Conservation (phyloP, 805 yeast species). For the Ogataea pini region DNA sequence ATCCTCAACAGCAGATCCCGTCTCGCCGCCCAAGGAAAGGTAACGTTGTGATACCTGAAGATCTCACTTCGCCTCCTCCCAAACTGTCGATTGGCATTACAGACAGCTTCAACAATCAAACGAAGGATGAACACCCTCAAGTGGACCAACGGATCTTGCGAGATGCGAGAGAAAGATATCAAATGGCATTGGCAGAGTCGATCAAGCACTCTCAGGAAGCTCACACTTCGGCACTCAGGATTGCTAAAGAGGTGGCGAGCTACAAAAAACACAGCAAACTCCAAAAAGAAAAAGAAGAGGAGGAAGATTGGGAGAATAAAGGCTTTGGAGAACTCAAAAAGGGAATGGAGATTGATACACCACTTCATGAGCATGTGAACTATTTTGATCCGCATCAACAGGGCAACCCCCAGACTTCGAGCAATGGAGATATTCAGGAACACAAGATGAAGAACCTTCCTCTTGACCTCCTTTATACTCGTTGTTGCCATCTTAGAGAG, state of each 20-base stretch:
- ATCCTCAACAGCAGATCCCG: conserved; percentile 65
- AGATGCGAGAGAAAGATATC: conserved; percentile 61
- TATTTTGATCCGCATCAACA: conserved; percentile 29
- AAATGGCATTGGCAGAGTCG: conserved; percentile 56
- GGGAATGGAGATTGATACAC: conserved; percentile 63
- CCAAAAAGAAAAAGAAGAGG: conserved; percentile 30
- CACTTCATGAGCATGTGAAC: conserved; percentile 50
- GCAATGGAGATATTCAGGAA: conserved; percentile 29
- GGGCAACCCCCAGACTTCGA: conserved; percentile 1
- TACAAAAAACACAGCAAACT: conserved; percentile 37
- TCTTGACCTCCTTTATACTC: conserved; percentile 50
- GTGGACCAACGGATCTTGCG: conserved; percentile 50
- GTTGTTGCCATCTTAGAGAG: conserved; percentile 51
- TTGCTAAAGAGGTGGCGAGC: conserved; percentile 62
- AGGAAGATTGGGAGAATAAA: conserved; percentile 24
- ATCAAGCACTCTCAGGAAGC: conserved; percentile 77
- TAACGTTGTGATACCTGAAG: conserved; percentile 63
- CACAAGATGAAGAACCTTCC: conserved; percentile 31
- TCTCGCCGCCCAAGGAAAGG: conserved; percentile 56
- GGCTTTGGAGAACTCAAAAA: conserved; percentile 12
- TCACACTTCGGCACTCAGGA: conserved; percentile 65
- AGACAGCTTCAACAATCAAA: conserved; percentile 39
- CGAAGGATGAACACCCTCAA: conserved; percentile 30
- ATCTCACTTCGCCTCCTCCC: conserved; percentile 61
- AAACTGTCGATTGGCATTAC: conserved; percentile 70